Evolutionary conservation across 2,329 filamentous ascomycete species (phyloP), one percentile per base, ranked within the genome.

Genomic region (Microdochium nivale): DNA sequence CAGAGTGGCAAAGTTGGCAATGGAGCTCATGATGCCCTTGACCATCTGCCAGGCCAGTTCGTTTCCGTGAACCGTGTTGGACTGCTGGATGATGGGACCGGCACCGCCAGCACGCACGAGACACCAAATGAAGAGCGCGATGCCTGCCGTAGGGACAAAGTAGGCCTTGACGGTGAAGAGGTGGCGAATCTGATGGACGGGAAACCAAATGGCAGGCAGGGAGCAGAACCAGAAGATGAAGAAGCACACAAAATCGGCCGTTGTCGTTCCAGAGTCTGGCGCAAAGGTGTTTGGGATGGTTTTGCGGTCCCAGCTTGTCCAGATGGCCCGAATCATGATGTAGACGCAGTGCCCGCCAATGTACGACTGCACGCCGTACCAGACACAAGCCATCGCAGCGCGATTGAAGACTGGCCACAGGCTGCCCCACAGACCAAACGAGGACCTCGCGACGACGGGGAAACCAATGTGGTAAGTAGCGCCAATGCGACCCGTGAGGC

Each of bases 351-450:
- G 75, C 25, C 87, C 87, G 59, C 90, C 90, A 56, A 95, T 95
- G 73, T 89, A 96, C 5, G 81, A 71, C 65, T 94, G 88, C 25
- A 95, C 88, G 49, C 88, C 88, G 56, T 91, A 92, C 90, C 89
- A 95, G 55, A 95, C 81, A 59, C 88, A 90, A 2, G 88, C 78
- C 79, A 95, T 91, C 7, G 83, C 88, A n/a, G 88, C 87, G 43
- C 90, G 81, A 63, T 95, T 95, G 58, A 95, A 84, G 0, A 95
- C 84, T 0, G 90, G 90, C 90, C 90, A 95, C 49, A 95, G 69
- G 25, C 84, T 85, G 1, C 91, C 91, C 87, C 88, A 96, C 52
- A 95, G 87, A 14, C 91, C 91, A 60, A 95, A 96, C 0, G 85
- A 89, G 0, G 88, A 77, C 52, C 91, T 77, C 58, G 78, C 80